These are phyloP conservation scores for Diaporthe caulivora DNA, from an alignment of 2,329 filamentous ascomycete species.

Conservation along the genomic window DNA sequence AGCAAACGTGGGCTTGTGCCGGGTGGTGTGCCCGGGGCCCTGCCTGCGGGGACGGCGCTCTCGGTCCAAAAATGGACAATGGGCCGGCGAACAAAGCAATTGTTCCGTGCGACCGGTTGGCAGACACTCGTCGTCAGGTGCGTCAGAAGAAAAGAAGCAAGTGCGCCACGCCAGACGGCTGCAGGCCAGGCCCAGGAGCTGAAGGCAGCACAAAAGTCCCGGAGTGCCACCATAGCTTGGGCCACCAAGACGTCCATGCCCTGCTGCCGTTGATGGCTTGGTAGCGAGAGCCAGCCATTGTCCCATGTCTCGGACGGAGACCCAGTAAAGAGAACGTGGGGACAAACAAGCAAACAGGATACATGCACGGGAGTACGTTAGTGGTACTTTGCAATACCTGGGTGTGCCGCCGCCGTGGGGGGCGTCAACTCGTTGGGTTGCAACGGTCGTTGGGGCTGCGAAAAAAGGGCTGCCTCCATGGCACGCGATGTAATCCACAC, in stretches of 20 bases:
- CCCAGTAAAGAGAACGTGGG: slow-evolving; percentile 21
- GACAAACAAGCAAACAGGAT: not conserved
- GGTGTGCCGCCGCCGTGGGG: not conserved
- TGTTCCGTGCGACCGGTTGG: slow-evolving; percentile 10
- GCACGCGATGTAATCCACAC: slow-evolving; percentile 31
- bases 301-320: slow-evolving; percentile 27
- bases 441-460: slow-evolving; percentile 16
- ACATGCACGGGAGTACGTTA: slow-evolving; percentile 11
- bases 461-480: not conserved
- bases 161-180: not conserved
- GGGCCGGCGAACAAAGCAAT: slow-evolving; percentile 25
- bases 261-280: not conserved
- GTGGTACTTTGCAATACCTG: not conserved
- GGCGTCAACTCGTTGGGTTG: slow-evolving; percentile 34
- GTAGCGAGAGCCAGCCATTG: slow-evolving; percentile 24
- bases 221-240: not conserved
- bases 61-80: slow-evolving; percentile 23
- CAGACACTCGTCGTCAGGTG: slow-evolving; percentile 28
- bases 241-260: slow-evolving; percentile 3
- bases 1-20: slow-evolving; percentile 31
- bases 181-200: not conserved
- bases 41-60: slow-evolving; percentile 22
- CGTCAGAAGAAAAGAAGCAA: not conserved
- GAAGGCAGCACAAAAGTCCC: slow-evolving; percentile 20
- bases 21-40: slow-evolving; percentile 16